These are phyloP conservation scores for Aspergillus incahuasiensis DNA, from an alignment of 495 filamentous ascomycete species.

Conservation along the genomic window DNA sequence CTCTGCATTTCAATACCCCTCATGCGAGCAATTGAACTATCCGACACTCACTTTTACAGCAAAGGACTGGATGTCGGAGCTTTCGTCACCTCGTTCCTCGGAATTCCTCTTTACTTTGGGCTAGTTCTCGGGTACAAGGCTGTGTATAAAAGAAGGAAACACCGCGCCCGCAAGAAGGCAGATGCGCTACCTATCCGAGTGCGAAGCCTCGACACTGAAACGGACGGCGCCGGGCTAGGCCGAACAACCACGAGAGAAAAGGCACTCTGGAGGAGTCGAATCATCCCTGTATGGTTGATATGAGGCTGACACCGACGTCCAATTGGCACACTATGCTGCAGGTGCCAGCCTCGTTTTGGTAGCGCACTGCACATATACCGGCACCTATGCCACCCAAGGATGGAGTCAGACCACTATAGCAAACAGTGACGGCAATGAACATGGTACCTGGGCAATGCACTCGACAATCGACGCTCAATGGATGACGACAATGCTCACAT, in stretches of 20 bases:
- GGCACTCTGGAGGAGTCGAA: not conserved
- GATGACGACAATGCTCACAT: not conserved
- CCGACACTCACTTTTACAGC: conserved; percentile 35
- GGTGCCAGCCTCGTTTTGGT: not conserved
- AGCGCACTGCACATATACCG: too few species aligned
- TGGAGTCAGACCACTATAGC: too few species aligned
- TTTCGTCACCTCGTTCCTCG: conserved; percentile 73
- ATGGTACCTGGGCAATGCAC: not conserved
- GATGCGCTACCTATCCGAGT: not conserved
- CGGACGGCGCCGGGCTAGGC: not conserved
- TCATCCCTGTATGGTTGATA: conserved; percentile 7
- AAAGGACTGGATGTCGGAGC: conserved; percentile 54
- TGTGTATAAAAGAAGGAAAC: conserved; percentile 37
- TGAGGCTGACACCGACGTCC: not conserved
- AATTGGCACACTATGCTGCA: not conserved
- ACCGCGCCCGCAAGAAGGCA: not conserved
- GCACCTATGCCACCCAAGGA: too few species aligned
- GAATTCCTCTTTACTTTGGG: conserved; percentile 68
- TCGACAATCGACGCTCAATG: not conserved
- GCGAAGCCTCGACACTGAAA: not conserved
- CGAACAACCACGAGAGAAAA: not conserved
- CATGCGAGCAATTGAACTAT: conserved; percentile 69
- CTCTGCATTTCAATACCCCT: conserved; percentile 66
- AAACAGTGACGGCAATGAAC: not conserved
- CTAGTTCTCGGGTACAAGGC: conserved; percentile 67